phyloP scores from a whole-genome alignment of 2,329 filamentous ascomycete genomes.

The Xylaria sp. region DNA sequence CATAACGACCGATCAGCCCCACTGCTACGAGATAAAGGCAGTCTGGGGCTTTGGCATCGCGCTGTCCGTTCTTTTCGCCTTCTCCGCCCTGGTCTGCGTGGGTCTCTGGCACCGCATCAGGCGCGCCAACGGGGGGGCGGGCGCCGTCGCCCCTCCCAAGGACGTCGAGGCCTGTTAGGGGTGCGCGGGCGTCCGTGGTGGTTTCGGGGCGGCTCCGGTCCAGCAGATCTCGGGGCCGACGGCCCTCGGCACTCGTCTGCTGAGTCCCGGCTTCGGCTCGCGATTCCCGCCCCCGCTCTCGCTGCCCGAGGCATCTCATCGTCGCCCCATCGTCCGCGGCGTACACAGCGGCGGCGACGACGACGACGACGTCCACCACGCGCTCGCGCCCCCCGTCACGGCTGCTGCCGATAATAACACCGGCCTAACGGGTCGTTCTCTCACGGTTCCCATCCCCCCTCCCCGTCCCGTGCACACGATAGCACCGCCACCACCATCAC shows the following conservation, averaged over 20 bases:
- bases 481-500: background rate
- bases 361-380: slow-evolving; percentile 40
- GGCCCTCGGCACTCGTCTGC: slow-evolving; percentile 43
- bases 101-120: slow-evolving; percentile 72
- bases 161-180: slow-evolving; percentile 60
- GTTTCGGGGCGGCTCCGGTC: slow-evolving; percentile 27
- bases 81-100: slow-evolving; percentile 67
- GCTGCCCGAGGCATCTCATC: slow-evolving; percentile 43
- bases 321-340: slow-evolving; percentile 41
- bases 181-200: slow-evolving; percentile 56
- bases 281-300: slow-evolving; percentile 40
- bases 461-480: slow-evolving; percentile 18
- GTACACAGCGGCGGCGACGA: slow-evolving; percentile 40
- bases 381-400: slow-evolving; percentile 38
- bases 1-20: slow-evolving; percentile 64
- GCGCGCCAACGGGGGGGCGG: slow-evolving; percentile 44
- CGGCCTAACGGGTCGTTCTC: slow-evolving; percentile 36
- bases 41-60: slow-evolving; percentile 88
- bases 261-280: slow-evolving; percentile 38
- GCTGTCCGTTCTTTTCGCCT: slow-evolving; percentile 76
- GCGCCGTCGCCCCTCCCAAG: slow-evolving; percentile 54
- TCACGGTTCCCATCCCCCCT: slow-evolving; percentile 21
- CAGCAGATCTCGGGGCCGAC: slow-evolving; percentile 42
- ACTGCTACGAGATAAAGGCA: slow-evolving; percentile 86
- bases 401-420: slow-evolving; percentile 29